phyloP scores from a whole-genome alignment of 352 stramenopile genomes.

The Globisporangium apiculatum region DNA sequence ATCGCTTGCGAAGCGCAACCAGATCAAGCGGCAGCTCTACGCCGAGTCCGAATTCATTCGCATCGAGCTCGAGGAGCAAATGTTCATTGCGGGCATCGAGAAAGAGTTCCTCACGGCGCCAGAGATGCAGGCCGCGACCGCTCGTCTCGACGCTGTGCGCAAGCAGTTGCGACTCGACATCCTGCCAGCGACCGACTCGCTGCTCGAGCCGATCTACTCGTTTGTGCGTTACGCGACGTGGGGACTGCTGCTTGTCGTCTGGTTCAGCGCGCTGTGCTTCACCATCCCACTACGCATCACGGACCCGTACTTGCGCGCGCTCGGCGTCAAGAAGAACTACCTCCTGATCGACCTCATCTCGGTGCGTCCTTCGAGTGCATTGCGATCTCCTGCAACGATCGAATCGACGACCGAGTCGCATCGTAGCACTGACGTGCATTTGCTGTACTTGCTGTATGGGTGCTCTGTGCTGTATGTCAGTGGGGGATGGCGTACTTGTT shows the following conservation, averaged over 20 bases:
- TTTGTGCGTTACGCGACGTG: conserved; percentile 59
- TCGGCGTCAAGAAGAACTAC: conserved; percentile 73
- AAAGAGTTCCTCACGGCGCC: conserved; percentile 38
- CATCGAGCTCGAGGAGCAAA: conserved; percentile 70
- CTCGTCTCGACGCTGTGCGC: conserved; percentile 54
- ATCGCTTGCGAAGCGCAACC: conserved; percentile 69
- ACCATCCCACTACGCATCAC: conserved; percentile 63
- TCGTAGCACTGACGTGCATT: background rate
- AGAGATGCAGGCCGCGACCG: conserved; percentile 42
- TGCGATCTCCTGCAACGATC: too few species aligned
- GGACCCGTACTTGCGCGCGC: conserved; percentile 31
- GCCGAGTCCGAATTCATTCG: conserved; percentile 64
- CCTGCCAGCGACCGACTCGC: conserved; percentile 28
- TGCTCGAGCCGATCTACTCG: conserved; percentile 58
- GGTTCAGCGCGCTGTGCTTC: conserved; percentile 61
- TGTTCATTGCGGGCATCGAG: conserved; percentile 63
- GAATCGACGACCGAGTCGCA: background rate
- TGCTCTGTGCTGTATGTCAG: conserved; percentile 3
- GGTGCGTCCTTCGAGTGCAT: conserved; percentile 4
- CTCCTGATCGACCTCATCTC: conserved; percentile 71
- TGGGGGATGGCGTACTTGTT: conserved; percentile 25
- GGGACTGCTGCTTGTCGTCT: conserved; percentile 59
- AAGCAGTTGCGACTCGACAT: conserved; percentile 60
- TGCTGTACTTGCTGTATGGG: background rate
- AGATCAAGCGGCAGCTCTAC: conserved; percentile 60